Conservation (phyloP, 371 early-diverging fungal species). For the Mortierella polycephala region DNA sequence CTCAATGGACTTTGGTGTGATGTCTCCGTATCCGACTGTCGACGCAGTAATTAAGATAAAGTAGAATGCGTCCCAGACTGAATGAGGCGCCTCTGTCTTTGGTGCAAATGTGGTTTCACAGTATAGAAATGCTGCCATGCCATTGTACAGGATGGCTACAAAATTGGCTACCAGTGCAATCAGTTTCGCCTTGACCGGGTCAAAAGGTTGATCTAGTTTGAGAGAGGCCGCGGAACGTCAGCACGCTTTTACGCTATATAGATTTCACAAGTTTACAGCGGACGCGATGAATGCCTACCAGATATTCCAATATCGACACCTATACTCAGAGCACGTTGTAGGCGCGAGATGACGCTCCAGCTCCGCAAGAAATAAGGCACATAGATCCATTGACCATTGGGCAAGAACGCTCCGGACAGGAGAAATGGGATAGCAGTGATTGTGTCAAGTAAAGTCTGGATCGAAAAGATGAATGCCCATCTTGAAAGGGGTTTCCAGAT, state of each 20-base stretch:
- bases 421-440: slow-evolving; percentile 67
- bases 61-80: slow-evolving; percentile 68
- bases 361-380: slow-evolving; percentile 74
- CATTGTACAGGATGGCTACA: slow-evolving; percentile 73
- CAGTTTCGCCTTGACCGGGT: slow-evolving; percentile 69
- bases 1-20: slow-evolving; percentile 70
- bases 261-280: background rate
- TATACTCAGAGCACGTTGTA: slow-evolving; percentile 69
- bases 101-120: slow-evolving; percentile 70
- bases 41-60: slow-evolving; percentile 74
- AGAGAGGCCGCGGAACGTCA: no score
- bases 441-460: slow-evolving; percentile 63
- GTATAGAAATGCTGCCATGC: slow-evolving; percentile 76
- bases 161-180: slow-evolving; percentile 71
- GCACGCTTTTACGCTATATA: background rate
- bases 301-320: slow-evolving; percentile 64
- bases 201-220: slow-evolving; percentile 56
- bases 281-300: slow-evolving; percentile 41
- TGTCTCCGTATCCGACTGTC: slow-evolving; percentile 88
- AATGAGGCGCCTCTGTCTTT: slow-evolving; percentile 48
- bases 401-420: slow-evolving; percentile 58
- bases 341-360: slow-evolving; percentile 65
- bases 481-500: slow-evolving; percentile 1
- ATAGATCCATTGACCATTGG: slow-evolving; percentile 64
- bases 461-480: slow-evolving; percentile 56